Evolutionary conservation across 148 eudicot genomes (phyloP).

Genomic region (Diospyros lotus): DNA sequence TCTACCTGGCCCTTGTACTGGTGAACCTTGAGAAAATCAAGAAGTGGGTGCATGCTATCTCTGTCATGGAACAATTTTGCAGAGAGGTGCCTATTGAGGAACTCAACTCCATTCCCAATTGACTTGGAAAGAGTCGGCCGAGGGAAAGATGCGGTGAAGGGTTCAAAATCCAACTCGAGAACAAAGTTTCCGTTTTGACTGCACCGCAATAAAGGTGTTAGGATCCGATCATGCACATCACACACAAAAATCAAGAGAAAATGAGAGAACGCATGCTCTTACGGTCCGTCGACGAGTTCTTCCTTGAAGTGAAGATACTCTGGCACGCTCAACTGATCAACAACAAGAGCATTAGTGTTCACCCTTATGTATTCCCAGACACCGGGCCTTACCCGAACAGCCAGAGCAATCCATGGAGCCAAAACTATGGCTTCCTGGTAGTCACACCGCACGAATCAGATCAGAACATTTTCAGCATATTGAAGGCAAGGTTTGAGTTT

Average conservation of each 20-base stretch:
- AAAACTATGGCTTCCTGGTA: slow-evolving; percentile 77
- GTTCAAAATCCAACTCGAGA: slow-evolving; percentile 92
- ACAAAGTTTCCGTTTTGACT: slow-evolving; percentile 85
- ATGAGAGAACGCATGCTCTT: slow-evolving; percentile 13
- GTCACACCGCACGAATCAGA: background rate
- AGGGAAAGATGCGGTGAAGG: slow-evolving; percentile 82
- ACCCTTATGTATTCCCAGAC: slow-evolving; percentile 91
- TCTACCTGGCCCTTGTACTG: slow-evolving; percentile 90
- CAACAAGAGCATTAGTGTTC: slow-evolving; percentile 54
- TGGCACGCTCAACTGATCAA: slow-evolving; percentile 66
- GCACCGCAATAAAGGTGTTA: background rate
- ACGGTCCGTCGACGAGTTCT: slow-evolving; percentile 77
- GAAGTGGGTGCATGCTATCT: slow-evolving; percentile 93
- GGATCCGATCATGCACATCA: too few relatives aligned
- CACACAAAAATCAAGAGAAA: too few relatives aligned
- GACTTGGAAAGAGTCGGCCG: slow-evolving; percentile 92
- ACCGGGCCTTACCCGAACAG: slow-evolving; percentile 90
- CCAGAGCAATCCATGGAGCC: slow-evolving; percentile 85
- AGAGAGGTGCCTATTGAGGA: slow-evolving; percentile 92
- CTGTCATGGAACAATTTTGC: slow-evolving; percentile 99
- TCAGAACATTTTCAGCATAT: background rate
- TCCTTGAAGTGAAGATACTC: slow-evolving; percentile 83
- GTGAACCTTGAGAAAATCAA: slow-evolving; percentile 76
- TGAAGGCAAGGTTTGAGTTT: background rate
- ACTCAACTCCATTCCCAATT: slow-evolving; percentile 97